A percentile compares a stretch with the other conserved stretches of the same genome.
Conservation (phyloP, 129 eudicot species). For the Apium graveolens region DNA sequence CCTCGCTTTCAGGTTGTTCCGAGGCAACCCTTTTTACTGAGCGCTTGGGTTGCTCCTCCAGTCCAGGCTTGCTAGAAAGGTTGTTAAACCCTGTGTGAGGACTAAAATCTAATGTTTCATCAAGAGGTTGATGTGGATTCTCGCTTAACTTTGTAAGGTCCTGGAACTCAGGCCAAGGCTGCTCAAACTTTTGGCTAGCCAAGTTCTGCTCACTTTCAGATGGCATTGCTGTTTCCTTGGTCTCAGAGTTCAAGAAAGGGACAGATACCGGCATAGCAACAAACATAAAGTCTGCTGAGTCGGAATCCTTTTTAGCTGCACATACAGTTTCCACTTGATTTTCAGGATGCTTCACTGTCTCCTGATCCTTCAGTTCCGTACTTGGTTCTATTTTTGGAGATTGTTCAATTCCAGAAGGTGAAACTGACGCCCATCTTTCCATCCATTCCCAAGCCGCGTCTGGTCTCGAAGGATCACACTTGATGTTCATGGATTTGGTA, state of each 20-base stretch:
- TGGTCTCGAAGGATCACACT: slow-evolving; percentile 60
- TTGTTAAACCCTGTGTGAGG: slow-evolving; percentile 13
- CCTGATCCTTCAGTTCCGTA: slow-evolving; percentile 23
- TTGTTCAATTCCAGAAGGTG: slow-evolving; percentile 36
- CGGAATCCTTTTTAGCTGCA: slow-evolving; percentile 12
- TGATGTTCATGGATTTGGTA: slow-evolving; percentile 50
- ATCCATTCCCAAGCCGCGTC: slow-evolving; percentile 89
- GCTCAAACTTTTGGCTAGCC: slow-evolving; percentile 24
- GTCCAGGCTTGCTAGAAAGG: slow-evolving; percentile 18
- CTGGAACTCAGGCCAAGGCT: slow-evolving; percentile 17
- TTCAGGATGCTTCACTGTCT: slow-evolving; percentile 21
- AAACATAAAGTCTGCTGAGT: slow-evolving; percentile 16
- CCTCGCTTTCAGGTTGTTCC: slow-evolving; percentile 50
- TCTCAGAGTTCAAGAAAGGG: slow-evolving; percentile 7
- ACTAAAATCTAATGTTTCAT: slow-evolving; percentile 2
- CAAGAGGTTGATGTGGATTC: slow-evolving; percentile 21
- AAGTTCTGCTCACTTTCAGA: slow-evolving; percentile 31
- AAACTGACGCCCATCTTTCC: slow-evolving; percentile 80
- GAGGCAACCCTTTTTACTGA: slow-evolving; percentile 33
- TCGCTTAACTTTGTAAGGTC: slow-evolving; percentile 14
- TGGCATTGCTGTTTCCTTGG: slow-evolving; percentile 24
- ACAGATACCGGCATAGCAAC: slow-evolving; percentile 21
- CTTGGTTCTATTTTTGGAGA: slow-evolving; percentile 19
- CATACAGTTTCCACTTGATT: slow-evolving; percentile 19
- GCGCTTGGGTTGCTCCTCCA: slow-evolving; percentile 34